These are phyloP conservation scores for Phylloporus rhodoxanthus DNA, from an alignment of 768 basidiomycete genomes.

Conservation along the genomic window DNA sequence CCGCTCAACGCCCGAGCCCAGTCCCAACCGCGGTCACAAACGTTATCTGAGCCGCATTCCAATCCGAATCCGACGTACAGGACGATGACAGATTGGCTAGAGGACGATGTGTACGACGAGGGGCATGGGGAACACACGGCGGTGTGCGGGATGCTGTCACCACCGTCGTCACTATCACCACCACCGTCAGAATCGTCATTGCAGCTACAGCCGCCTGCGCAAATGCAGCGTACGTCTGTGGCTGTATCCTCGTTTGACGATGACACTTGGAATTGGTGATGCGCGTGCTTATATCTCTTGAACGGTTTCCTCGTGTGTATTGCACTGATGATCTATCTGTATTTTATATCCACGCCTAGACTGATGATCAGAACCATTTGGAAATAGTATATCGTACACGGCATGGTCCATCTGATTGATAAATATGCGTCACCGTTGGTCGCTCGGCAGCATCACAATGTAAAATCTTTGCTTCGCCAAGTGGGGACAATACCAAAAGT, in stretches of 20 bases:
- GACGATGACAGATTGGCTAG: constrained; percentile 19
- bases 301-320: not conserved
- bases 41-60: constrained; percentile 4
- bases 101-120: constrained; percentile 33
- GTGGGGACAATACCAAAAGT: too few species aligned
- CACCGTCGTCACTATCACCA: not conserved
- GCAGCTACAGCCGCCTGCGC: not conserved
- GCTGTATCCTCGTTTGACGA: constrained; percentile 30
- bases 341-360: not conserved
- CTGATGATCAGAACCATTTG: not conserved
- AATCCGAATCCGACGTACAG: constrained; percentile 11
- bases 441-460: too few species aligned
- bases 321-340: not conserved
- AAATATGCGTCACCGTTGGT: too few species aligned
- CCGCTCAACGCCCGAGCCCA: not conserved
- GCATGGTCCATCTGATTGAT: too few species aligned
- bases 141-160: constrained; percentile 11
- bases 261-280: constrained; percentile 59
- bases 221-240: not conserved
- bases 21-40: not conserved
- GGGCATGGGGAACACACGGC: constrained; percentile 13
- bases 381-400: not conserved
- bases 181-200: not conserved
- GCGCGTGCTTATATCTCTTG: too few species aligned
- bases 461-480: too few species aligned